These are phyloP conservation scores for Nitzschia sp. DNA, from an alignment of 108 stramenopile genomes.

Conservation along the genomic window DNA sequence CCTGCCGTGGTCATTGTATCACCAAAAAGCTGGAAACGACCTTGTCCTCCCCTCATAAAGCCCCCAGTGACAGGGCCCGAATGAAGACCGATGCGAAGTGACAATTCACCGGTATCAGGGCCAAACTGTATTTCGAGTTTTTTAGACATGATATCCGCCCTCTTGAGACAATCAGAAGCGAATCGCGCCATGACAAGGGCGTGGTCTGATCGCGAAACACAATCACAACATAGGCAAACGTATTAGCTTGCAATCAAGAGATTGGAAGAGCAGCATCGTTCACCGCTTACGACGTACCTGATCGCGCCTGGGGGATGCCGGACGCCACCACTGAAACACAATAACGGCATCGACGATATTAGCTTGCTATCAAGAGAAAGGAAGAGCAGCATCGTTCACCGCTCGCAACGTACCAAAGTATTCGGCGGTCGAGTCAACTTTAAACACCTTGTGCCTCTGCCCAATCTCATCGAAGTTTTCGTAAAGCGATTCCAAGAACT, in stretches of 20 bases:
- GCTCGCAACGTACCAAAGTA: no score
- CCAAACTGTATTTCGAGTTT: constrained; percentile 13
- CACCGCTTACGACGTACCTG: constrained; percentile 3
- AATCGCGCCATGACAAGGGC: constrained; percentile 20
- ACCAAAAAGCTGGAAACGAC: no score
- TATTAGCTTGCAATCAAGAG: neutral
- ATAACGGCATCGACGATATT: no score
- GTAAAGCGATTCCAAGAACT: no score
- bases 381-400: no score
- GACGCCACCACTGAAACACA: no score
- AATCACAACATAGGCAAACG: neutral
- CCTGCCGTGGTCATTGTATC: constrained; percentile 27
- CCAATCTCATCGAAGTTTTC: no score
- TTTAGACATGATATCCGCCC: neutral
- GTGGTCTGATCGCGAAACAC: constrained; percentile 1
- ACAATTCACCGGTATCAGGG: constrained; percentile 10
- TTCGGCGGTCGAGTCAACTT: no score
- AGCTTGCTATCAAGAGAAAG: no score
- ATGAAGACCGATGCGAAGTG: constrained; percentile 27
- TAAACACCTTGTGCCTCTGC: no score
- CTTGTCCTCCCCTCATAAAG: constrained; percentile 5
- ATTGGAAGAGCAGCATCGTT: constrained; percentile 14
- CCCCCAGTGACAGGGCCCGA: constrained; percentile 30
- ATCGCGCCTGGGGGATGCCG: no score
- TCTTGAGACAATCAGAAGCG: constrained; percentile 5